Evolutionary conservation across 805 yeast species (phyloP).

Genomic region (Yamadazyma tumulicola): DNA sequence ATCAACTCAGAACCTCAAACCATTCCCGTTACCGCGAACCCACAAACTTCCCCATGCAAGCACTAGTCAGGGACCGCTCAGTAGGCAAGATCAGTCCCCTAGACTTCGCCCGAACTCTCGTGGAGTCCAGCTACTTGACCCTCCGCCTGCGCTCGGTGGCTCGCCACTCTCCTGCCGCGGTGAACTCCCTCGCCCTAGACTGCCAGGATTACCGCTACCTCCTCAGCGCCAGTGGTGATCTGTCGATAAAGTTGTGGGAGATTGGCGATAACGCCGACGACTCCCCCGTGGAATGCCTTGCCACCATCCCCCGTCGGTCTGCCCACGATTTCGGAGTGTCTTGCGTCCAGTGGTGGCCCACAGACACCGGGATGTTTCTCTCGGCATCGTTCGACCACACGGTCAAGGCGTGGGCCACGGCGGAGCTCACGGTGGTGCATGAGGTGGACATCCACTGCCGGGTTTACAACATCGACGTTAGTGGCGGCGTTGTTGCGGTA

Average conservation of each 20-base stretch:
- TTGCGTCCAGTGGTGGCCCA: conserved; percentile 81
- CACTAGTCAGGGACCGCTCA: conserved; percentile 33
- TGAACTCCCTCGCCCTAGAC: conserved; percentile 62
- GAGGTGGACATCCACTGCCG: conserved; percentile 58
- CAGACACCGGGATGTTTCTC: conserved; percentile 81
- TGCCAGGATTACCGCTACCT: conserved; percentile 40
- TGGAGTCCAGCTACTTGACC: conserved; percentile 30
- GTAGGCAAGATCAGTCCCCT: conserved; percentile 25
- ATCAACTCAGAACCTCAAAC: too few relatives aligned
- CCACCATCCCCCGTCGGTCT: conserved; percentile 34
- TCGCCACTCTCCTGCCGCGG: conserved; percentile 50
- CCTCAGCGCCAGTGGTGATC: conserved; percentile 73
- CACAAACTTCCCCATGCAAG: too few relatives aligned
- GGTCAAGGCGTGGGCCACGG: conserved; percentile 80
- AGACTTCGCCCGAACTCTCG: conserved; percentile 32
- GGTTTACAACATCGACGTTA: conserved; percentile 64
- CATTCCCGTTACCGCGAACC: too few relatives aligned
- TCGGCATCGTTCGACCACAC: conserved; percentile 77
- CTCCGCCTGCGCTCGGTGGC: conserved; percentile 19
- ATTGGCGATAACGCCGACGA: conserved; percentile 36
- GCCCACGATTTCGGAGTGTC: conserved; percentile 74
- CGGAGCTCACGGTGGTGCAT: conserved; percentile 60
- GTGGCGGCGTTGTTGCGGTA: conserved; percentile 60
- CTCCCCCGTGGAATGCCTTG: conserved; percentile 22
- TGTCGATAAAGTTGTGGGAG: conserved; percentile 68